Evolutionary conservation across 2,329 filamentous ascomycete species (phyloP), one percentile per base, ranked within the genome.

Genomic region (Didymella pomorum): DNA sequence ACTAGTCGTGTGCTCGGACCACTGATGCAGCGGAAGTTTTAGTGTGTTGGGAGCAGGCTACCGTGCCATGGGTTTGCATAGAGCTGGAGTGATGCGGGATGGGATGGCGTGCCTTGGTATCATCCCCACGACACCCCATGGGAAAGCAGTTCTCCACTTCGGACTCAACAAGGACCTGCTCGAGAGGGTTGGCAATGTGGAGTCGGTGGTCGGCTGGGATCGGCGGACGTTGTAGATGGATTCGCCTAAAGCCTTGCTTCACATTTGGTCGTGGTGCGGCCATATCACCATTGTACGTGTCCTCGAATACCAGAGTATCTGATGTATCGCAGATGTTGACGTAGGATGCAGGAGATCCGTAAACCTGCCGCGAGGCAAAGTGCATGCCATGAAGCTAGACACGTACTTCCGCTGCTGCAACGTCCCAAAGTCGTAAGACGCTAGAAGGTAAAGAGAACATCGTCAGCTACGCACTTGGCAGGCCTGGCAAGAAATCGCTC

Each of bases 391-490:
- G 21, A 45, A 51, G 42, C 49, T 59, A 51, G 33, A 45, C 25
- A n/a, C 8, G 26, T 39, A 26, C 5, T 42, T 49, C 16, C 18
- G 14, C 45, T 21, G 14, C 28, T 16, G 29, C 18, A 39, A 48
- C 25, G 20, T 39, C 50, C 44, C 14, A 37, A 61, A 55, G 21
- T 29, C 46, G 60, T 60, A 62, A 60, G 47, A 31, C 63, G 33
- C 58, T 66, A 64, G 63, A 66, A 64, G 35, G 29, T 35, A 39
- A 54, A 49, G 12, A 48, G 56, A 64, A 53, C 29, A 50, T 43
- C 47, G 59, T 41, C 56, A 52, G 47, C 53, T 52, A 39, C 33
- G 1, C 26, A 45, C 43, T 44, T 50, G 50, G 56, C 56, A 41
- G 21, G 16, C 4, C 46, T 25, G 16, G 48, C n/a, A 50, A 47